A percentile compares a stretch with the other conserved stretches of the same genome.
Evolutionary conservation across 805 yeast species (phyloP).

Genomic region (Ogataea ganodermae): DNA sequence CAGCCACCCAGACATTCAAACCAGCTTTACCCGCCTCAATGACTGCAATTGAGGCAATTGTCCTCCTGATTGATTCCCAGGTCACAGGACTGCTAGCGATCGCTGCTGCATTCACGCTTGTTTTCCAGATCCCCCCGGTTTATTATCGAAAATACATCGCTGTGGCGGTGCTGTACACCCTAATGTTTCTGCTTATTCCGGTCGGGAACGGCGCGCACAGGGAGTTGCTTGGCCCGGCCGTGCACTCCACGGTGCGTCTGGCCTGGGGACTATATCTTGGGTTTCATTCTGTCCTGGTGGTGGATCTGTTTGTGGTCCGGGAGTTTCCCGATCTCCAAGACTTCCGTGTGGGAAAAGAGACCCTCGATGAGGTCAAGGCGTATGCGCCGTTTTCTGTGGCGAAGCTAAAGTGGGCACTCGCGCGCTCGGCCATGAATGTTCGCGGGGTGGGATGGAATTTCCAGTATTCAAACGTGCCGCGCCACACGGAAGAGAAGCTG

Average conservation of each 20-base stretch:
- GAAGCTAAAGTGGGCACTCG: slow-evolving; percentile 14
- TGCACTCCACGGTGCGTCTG: background rate
- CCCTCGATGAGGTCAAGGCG: slow-evolving; percentile 5
- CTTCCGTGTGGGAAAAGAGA: slow-evolving; percentile 11
- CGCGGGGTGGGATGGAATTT: slow-evolving; percentile 17
- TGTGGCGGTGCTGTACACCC: background rate
- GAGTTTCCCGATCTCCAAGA: slow-evolving; percentile 11
- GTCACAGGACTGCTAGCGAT: background rate
- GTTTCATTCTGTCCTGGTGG: background rate
- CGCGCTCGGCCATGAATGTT: slow-evolving; percentile 2
- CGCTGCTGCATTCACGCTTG: background rate
- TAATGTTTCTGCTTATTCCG: background rate
- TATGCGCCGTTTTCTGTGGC: slow-evolving; percentile 4
- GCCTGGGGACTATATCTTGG: background rate
- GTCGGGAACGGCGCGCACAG: background rate
- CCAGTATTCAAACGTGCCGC: background rate
- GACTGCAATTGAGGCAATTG: background rate
- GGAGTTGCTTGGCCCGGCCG: background rate
- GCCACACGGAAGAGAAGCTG: background rate
- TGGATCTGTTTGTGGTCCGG: slow-evolving; percentile 8
- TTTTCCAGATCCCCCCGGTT: slow-evolving; percentile 11
- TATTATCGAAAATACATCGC: slow-evolving; percentile 10
- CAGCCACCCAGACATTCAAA: too few relatives aligned
- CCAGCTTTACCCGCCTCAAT: too few relatives aligned
- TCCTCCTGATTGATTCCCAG: background rate